Base-by-base conservation (phyloP, 768 basidiomycete genomes). In the Tubosaeta sp. region DNA sequence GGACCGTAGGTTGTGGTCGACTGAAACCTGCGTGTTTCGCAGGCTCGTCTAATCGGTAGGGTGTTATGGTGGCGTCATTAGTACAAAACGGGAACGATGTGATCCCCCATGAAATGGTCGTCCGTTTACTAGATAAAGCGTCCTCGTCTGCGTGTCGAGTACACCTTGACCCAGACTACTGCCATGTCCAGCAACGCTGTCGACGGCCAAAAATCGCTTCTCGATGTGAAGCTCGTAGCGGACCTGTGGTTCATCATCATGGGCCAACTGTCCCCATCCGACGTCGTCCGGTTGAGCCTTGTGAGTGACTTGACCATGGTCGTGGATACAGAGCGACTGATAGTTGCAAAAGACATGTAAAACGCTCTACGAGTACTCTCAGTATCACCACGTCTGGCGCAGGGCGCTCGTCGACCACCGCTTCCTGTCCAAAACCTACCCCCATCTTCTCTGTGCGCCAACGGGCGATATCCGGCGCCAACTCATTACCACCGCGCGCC, bases 191-290 rank as follows among this genome's bases (percentile, higher is more conserved):
- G 25, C 32, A 11, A 3, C 31, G 2, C 25, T 33, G 10, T 37
- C 49, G 14, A 4, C 22, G 17, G 51, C 16, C 53, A n/a, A n/a
- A 46, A 2, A 26, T 16, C 35, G 10, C 38, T 39, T 12, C 27
- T 14, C 25, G 27, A 43, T 11, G 31, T 61, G 16, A 54, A 53
- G 19, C 65, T 69, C 42, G 56, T 56, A 27, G 63, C 61, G 13
- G 66, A 67, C 27, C 29, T 67, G 41, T 67, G 66, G 66, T 54
- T 67, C 34, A 54, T 65, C 35, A 59, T 67, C 43, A 69, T 69
- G 66, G 25, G 54, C 44, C 50, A 65, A 10, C 39, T 69, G 27
- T 61, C 67, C 19, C 59, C 67, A 0, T 46, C 57, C 4, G 67
- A 67, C 29, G 31, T 67, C 37, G 48, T 63, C 22, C 55, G 46